phyloP scores from a whole-genome alignment of 352 stramenopile species.

The Stramenopiles sp. region DNA sequence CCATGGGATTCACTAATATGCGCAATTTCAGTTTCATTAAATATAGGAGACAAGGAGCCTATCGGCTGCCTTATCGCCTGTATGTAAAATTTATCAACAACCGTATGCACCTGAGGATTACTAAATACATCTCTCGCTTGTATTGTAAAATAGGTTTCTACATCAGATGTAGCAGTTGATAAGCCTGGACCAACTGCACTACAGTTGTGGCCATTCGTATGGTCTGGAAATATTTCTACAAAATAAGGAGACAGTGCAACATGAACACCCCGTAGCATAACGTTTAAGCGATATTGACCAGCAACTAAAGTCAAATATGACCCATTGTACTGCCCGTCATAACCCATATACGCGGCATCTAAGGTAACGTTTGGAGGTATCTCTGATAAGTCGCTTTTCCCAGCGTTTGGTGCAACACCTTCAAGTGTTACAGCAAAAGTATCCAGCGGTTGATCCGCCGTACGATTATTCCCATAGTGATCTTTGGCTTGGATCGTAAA shows the following conservation, averaged over 20 bases:
- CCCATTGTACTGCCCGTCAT: not conserved
- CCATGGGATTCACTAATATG: not conserved
- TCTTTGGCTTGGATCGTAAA: not conserved
- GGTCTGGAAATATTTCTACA: not conserved
- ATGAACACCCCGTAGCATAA: not conserved
- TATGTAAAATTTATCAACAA: not conserved
- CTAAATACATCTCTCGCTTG: constrained; percentile 19
- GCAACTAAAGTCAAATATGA: not conserved
- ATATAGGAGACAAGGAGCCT: not conserved
- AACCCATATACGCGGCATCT: not conserved
- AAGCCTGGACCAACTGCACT: constrained; percentile 23
- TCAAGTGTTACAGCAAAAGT: not conserved
- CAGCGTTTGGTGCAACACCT: not conserved
- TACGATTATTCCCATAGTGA: not conserved
- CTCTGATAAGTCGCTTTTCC: not conserved
- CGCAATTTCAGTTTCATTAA: not conserved
- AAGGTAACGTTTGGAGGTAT: not conserved
- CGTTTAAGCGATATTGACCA: not conserved
- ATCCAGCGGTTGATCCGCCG: not conserved
- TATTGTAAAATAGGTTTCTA: constrained; percentile 22
- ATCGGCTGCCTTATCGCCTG: not conserved
- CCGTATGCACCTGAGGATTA: not conserved
- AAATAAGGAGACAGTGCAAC: not conserved
- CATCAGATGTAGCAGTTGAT: constrained; percentile 19
- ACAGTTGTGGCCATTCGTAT: constrained; percentile 19